Base-by-base conservation (phyloP, 257 asterid species). In the Echium plantagineum region DNA sequence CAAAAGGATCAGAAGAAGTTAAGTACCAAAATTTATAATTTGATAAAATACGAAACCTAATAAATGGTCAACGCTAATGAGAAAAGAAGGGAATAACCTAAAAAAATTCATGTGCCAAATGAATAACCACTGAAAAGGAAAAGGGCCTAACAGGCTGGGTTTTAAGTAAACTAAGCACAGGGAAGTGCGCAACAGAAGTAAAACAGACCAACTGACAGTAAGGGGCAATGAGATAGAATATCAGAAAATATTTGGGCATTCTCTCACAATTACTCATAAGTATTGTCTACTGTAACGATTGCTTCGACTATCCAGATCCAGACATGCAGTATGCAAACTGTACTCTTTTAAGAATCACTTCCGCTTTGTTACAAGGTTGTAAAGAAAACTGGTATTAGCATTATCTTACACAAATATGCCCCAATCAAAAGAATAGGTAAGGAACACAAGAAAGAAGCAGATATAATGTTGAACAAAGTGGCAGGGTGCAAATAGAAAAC, bases 1-100 rank as follows among this genome's bases (percentile, higher is more conserved):
- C 54, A 56, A 51, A 72, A 79, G 52, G 32, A 68, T 21, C 20
- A 66, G 49, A 67, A 22, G 61, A 21, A 7, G 57, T 30, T 12
- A 66, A 49, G 38, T 58, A 53, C n/a, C 16, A 51, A 61, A 60
- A 28, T 9, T 17, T 17, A 32, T 18, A 69, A 53, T 53, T 7
- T 52, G 6, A 53, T 16, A 53, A 53, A 53, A n/a, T 24, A 55
- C 6, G 56, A 13, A 16, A 52, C 20, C 21, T 7, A 52, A 52
- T 7, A 16, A 19, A 52, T 20, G 48, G 26, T 38, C 21, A 56
- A 57, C 46, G 51, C 42, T 24, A 9, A 55, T 10, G 12, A 35
- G 12, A 35, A 9, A 7, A 31, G 2, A 12, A 35, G 46, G 46
- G 13, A 8, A 31, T 7, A 10, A 42, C 49, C 17, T 0, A 42